A percentile compares a stretch with the other conserved stretches of the same genome.
phyloP scores from a whole-genome alignment of 2,329 filamentous ascomycete species.

The Pyricularia pennisetigena region DNA sequence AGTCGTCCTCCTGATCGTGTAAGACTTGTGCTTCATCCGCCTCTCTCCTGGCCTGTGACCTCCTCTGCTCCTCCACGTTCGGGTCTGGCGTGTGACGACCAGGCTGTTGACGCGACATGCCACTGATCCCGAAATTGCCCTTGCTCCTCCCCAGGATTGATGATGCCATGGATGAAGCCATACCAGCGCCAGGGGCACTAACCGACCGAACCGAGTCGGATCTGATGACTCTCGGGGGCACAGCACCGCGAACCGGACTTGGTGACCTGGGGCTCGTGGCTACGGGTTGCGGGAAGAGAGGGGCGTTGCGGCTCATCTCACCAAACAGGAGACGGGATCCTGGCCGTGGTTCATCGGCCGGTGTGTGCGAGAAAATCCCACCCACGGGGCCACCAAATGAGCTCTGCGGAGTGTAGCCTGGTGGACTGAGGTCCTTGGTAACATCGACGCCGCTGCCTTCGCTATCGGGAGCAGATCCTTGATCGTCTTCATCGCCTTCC shows the following conservation, averaged over 20 bases:
- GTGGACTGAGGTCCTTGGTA: conserved; percentile 50
- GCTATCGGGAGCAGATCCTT: conserved; percentile 32
- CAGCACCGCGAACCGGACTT: conserved; percentile 52
- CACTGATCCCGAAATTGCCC: conserved; percentile 9
- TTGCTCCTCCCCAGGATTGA: conserved; percentile 34
- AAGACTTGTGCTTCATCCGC: conserved; percentile 47
- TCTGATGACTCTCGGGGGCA: conserved; percentile 38
- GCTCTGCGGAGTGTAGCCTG: conserved; percentile 45
- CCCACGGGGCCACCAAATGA: conserved; percentile 43
- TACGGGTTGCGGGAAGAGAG: conserved; percentile 43
- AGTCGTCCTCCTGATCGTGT: conserved; percentile 56
- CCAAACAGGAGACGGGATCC: conserved; percentile 34
- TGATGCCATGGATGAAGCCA: conserved; percentile 48
- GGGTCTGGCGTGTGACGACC: conserved; percentile 27
- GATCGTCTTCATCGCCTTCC: conserved; percentile 26
- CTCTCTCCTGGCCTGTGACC: conserved; percentile 42
- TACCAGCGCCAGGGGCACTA: conserved; percentile 40
- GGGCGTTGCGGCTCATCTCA: conserved; percentile 38
- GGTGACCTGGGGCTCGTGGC: conserved; percentile 59
- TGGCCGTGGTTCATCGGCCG: conserved; percentile 21
- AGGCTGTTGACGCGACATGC: conserved; percentile 24
- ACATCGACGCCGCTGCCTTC: conserved; percentile 57
- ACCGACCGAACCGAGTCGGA: conserved; percentile 45
- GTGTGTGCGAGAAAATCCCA: conserved; percentile 35
- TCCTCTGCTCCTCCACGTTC: conserved; percentile 39